phyloP scores from a whole-genome alignment of 805 yeast species.

The Saccharomycopsis amapae region DNA sequence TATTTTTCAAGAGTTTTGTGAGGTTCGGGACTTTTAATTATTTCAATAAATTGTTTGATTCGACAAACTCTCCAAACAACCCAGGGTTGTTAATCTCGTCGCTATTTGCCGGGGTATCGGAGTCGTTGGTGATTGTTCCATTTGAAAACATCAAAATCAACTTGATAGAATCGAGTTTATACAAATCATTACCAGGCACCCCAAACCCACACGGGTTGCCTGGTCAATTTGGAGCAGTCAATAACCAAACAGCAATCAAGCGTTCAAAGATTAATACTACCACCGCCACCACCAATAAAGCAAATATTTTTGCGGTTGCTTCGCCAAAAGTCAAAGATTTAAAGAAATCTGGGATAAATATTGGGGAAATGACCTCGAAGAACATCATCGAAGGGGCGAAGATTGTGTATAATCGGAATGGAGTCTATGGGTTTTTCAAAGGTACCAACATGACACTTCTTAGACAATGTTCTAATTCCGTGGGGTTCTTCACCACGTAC shows the following conservation, averaged over 20 bases:
- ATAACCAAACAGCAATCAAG: background rate
- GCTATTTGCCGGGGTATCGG: constrained; percentile 71
- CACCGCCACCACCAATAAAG: background rate
- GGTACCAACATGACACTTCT: constrained; percentile 78
- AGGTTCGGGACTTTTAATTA: constrained; percentile 71
- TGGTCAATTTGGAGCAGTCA: background rate
- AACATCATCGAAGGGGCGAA: constrained; percentile 45
- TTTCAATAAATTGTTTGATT: constrained; percentile 52
- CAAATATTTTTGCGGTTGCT: background rate
- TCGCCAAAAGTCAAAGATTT: background rate
- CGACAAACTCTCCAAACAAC: constrained; percentile 48
- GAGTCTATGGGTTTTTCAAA: constrained; percentile 69
- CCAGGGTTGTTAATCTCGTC: constrained; percentile 59
- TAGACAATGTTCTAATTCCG: constrained; percentile 72
- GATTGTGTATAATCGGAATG: constrained; percentile 68
- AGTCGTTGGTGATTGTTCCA: constrained; percentile 79
- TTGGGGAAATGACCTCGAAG: constrained; percentile 42
- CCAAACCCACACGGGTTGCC: constrained; percentile 25
- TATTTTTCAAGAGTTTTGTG: constrained; percentile 62
- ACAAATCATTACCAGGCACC: constrained; percentile 26
- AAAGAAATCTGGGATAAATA: constrained; percentile 12
- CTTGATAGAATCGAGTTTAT: constrained; percentile 63
- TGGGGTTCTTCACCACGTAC: constrained; percentile 79
- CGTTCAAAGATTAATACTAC: background rate
- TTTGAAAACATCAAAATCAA: constrained; percentile 80